Conservation (phyloP, 169 alveolate genomes). For the Plasmodium falciparum region DNA sequence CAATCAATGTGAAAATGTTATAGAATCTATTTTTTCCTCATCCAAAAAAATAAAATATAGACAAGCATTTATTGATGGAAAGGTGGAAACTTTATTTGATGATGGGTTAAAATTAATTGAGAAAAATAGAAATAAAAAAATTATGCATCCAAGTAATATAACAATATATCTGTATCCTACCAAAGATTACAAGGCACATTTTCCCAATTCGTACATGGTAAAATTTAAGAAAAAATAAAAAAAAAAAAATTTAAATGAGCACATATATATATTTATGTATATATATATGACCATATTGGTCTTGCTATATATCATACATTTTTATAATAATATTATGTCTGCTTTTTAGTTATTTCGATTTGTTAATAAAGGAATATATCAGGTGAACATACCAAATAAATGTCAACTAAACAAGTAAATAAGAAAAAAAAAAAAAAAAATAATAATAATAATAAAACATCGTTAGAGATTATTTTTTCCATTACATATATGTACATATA, state of each 20-base stretch:
- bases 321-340: too few species aligned
- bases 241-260: not conserved
- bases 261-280: not conserved
- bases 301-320: not conserved
- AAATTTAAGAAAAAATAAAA: not conserved
- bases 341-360: constrained; percentile 51
- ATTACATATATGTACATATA: not conserved
- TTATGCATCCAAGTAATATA: constrained; percentile 51
- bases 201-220: constrained; percentile 76
- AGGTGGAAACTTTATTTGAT: constrained; percentile 76
- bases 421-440: not conserved
- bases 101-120: constrained; percentile 76
- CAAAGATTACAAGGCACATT: constrained; percentile 56
- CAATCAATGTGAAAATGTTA: constrained; percentile 70
- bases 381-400: constrained; percentile 72
- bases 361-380: constrained; percentile 73
- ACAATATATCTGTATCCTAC: constrained; percentile 67
- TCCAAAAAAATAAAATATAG: constrained; percentile 75
- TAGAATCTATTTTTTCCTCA: constrained; percentile 63
- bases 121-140: constrained; percentile 75
- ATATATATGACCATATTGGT: not conserved
- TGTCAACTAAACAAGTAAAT: constrained; percentile 73
- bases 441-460: not conserved
- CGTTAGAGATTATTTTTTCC: not conserved
- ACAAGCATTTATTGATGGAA: constrained; percentile 76